Conservation (phyloP, 2,329 filamentous ascomycete species). For the Didymella keratinophila region DNA sequence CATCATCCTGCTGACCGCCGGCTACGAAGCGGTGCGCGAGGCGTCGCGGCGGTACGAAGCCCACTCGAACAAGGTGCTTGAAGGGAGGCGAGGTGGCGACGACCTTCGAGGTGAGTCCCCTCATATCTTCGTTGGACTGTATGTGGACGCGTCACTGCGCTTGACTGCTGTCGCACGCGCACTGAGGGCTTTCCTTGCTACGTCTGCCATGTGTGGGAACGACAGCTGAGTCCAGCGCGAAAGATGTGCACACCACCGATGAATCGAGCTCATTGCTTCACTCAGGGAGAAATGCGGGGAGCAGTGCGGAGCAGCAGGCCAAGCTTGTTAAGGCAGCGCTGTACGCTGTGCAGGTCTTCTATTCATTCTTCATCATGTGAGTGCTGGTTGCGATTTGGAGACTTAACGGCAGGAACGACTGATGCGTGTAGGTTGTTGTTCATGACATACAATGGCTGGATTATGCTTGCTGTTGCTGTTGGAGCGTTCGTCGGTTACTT, state of each 20-base stretch:
- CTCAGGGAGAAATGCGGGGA: slow-evolving; percentile 70
- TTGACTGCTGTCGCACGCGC: not conserved
- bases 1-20: slow-evolving; percentile 83
- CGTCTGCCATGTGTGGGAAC: slow-evolving; percentile 20
- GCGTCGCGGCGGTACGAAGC: slow-evolving; percentile 78
- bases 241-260: slow-evolving; percentile 36
- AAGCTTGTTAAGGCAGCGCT: slow-evolving; percentile 82
- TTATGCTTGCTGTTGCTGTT: slow-evolving; percentile 90
- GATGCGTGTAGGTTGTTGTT: slow-evolving; percentile 80
- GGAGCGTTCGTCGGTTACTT: slow-evolving; percentile 91
- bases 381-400: slow-evolving; percentile 44
- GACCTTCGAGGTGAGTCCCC: slow-evolving; percentile 45
- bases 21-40: slow-evolving; percentile 89
- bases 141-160: slow-evolving; percentile 1
- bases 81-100: slow-evolving; percentile 39
- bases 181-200: slow-evolving; percentile 17
- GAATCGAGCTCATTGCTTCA: slow-evolving; percentile 74
- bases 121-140: not conserved
- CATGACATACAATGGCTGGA: slow-evolving; percentile 99
- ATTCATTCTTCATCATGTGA: slow-evolving; percentile 99
- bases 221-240: slow-evolving; percentile 41
- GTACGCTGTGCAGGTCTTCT: slow-evolving; percentile 95
- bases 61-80: slow-evolving; percentile 34
- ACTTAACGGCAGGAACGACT: slow-evolving; percentile 3
- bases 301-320: slow-evolving; percentile 70